These are phyloP conservation scores for Acorus calamus DNA, from an alignment of 106 monocot genomes.

Conservation along the genomic window DNA sequence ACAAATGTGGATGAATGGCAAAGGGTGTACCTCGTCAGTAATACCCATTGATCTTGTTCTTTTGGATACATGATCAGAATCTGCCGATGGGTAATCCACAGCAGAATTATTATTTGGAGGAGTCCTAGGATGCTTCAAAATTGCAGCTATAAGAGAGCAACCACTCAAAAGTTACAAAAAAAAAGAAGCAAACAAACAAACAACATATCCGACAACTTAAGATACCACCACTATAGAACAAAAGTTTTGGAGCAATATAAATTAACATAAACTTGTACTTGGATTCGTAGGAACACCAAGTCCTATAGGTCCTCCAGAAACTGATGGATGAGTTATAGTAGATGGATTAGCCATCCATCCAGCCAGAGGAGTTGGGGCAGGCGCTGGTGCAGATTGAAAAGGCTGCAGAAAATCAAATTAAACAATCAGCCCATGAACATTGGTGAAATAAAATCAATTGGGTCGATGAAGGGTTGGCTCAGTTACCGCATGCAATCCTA, in stretches of 20 bases:
- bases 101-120: slow-evolving; percentile 23
- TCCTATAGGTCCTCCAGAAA: slow-evolving; percentile 75
- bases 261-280: slow-evolving; percentile 17
- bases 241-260: not conserved
- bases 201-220: not conserved
- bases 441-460: not conserved
- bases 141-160: slow-evolving; percentile 20
- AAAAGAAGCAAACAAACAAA: too few relatives aligned
- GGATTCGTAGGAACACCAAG: slow-evolving; percentile 49
- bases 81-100: slow-evolving; percentile 54
- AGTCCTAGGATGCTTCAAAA: slow-evolving; percentile 65
- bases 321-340: slow-evolving; percentile 60
- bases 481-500: slow-evolving; percentile 77
- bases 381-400: slow-evolving; percentile 56
- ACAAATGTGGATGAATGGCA: not conserved
- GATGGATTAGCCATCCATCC: slow-evolving; percentile 92
- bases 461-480: not conserved
- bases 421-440: not conserved
- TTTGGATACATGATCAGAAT: slow-evolving; percentile 63
- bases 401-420: slow-evolving; percentile 30
- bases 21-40: slow-evolving; percentile 54
- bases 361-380: slow-evolving; percentile 62
- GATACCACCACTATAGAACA: not conserved
- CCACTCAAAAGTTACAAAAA: not conserved
- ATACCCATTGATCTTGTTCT: slow-evolving; percentile 51